Evolutionary conservation across 1,139 yeast species (phyloP).

Genomic region (Saccharomycopsis crataegensis): DNA sequence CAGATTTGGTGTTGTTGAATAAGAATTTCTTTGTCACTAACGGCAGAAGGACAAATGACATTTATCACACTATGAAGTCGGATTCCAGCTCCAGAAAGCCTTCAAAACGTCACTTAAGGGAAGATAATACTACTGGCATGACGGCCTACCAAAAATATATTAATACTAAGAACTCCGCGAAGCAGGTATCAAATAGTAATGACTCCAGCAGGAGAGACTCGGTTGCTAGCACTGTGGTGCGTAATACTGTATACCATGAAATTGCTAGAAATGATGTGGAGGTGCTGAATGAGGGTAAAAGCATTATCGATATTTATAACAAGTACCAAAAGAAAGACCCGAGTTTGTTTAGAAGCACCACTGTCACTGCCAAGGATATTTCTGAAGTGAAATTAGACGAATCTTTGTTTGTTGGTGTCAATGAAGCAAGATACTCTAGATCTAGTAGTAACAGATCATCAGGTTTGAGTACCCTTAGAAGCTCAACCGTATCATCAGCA

Average conservation of each 20-base stretch:
- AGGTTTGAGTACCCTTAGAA: background rate
- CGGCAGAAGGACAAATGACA: slow-evolving; percentile 18
- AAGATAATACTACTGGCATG: slow-evolving; percentile 1
- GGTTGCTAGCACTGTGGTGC: slow-evolving; percentile 13
- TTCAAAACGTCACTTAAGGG: background rate
- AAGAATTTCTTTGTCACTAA: slow-evolving; percentile 18
- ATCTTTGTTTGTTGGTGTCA: slow-evolving; percentile 3
- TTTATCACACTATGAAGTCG: slow-evolving; percentile 11
- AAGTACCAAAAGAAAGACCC: slow-evolving; percentile 16
- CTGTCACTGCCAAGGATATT: slow-evolving; percentile 18
- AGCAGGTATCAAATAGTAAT: background rate
- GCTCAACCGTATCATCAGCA: background rate
- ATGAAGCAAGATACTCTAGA: background rate
- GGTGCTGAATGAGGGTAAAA: slow-evolving; percentile 6
- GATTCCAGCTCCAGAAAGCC: background rate
- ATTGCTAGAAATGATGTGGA: slow-evolving; percentile 1
- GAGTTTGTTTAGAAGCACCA: slow-evolving; percentile 12
- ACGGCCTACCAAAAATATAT: slow-evolving; percentile 15
- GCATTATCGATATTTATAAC: slow-evolving; percentile 19
- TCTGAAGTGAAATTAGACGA: slow-evolving; percentile 14
- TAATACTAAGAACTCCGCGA: background rate
- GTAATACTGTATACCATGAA: slow-evolving; percentile 12
- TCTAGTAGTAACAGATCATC: background rate
- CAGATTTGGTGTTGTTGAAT: slow-evolving; percentile 13
- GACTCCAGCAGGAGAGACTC: slow-evolving; percentile 7